These are phyloP conservation scores for Solanum clarkiae DNA, from an alignment of 257 asterid genomes.

Conservation along the genomic window DNA sequence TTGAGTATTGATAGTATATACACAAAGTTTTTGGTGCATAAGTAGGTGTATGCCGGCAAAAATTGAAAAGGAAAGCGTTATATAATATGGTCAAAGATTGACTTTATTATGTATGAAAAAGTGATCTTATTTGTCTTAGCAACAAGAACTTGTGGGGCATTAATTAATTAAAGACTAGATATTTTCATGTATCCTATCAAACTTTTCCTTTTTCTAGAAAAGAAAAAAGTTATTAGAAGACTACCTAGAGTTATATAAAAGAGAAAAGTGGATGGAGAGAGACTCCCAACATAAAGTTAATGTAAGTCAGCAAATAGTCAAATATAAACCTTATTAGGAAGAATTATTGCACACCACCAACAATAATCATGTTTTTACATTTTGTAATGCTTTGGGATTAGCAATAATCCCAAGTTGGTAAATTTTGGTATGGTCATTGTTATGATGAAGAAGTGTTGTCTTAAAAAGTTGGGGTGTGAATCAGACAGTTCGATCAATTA, in stretches of 20 bases:
- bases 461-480: too few species aligned
- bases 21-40: not conserved
- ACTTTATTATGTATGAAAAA: not conserved
- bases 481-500: too few species aligned
- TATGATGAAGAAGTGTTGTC: not conserved
- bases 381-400: not conserved
- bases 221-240: not conserved
- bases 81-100: not conserved
- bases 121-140: not conserved
- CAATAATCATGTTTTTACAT: not conserved
- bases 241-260: not conserved
- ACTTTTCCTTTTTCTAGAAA: not conserved
- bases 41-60: not conserved
- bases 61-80: not conserved
- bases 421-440: not conserved
- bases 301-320: not conserved
- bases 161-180: not conserved
- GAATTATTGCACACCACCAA: not conserved
- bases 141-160: not conserved
- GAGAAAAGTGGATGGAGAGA: not conserved
- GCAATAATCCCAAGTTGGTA: not conserved
- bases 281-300: not conserved
- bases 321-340: not conserved
- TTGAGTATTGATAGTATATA: not conserved
- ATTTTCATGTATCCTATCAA: not conserved